These are phyloP conservation scores for Candida pseudoglaebosa DNA, from an alignment of 805 yeast species.

Conservation along the genomic window DNA sequence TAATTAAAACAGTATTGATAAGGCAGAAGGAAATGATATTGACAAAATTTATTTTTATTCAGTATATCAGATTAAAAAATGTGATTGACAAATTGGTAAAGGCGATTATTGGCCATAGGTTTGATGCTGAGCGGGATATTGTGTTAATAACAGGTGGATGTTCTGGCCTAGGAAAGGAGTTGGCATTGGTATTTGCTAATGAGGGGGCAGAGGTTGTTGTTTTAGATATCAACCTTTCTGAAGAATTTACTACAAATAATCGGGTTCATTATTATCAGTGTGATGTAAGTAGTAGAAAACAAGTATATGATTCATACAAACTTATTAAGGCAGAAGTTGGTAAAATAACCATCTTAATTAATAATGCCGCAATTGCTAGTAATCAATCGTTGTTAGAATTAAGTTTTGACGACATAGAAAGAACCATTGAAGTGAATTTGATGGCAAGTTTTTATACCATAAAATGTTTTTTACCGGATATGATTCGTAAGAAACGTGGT, in stretches of 20 bases:
- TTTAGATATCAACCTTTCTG: constrained; percentile 46
- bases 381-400: constrained; percentile 57
- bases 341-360: constrained; percentile 61
- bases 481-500: constrained; percentile 62
- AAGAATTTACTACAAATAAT: constrained; percentile 22
- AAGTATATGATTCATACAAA: constrained; percentile 39
- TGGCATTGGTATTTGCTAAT: constrained; percentile 45
- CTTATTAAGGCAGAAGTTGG: constrained; percentile 51
- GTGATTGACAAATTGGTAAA: constrained; percentile 30
- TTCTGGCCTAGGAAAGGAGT: constrained; percentile 70
- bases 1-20: too few relatives aligned
- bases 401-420: constrained; percentile 55
- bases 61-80: constrained; percentile 12
- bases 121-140: constrained; percentile 54
- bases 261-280: constrained; percentile 58
- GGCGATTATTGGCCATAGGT: constrained; percentile 45
- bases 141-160: constrained; percentile 83
- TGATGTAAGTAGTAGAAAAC: constrained; percentile 58
- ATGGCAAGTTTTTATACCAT: constrained; percentile 66
- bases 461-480: constrained; percentile 68
- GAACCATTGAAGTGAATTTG: constrained; percentile 63
- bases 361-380: constrained; percentile 77
- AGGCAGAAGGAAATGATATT: too few relatives aligned
- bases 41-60: too few relatives aligned
- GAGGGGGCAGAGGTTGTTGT: constrained; percentile 55